Conservation (phyloP, 2,329 filamentous ascomycete genomes). For the Parascedosporium putredinis region DNA sequence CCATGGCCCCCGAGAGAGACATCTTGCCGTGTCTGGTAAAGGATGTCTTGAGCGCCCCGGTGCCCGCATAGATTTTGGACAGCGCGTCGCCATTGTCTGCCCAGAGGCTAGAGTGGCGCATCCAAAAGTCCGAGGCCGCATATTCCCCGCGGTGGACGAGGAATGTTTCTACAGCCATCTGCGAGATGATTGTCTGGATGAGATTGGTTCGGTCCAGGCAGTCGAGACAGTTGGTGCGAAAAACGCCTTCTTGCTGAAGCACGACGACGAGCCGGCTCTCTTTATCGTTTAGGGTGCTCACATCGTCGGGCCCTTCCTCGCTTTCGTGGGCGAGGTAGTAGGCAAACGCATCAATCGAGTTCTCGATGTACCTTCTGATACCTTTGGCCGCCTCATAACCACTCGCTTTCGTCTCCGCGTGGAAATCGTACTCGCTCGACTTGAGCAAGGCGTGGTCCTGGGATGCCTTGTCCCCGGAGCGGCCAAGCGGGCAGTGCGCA, state of each 20-base stretch:
- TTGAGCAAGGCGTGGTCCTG: conserved; percentile 65
- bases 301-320: conserved; percentile 37
- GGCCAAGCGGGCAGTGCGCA: conserved; percentile 60
- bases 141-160: conserved; percentile 60
- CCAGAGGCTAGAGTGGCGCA: conserved; percentile 86
- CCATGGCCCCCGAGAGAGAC: conserved; percentile 84
- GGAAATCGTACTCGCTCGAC: conserved; percentile 89
- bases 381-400: conserved; percentile 87
- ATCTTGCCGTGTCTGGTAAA: conserved; percentile 93
- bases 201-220: conserved; percentile 93
- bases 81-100: conserved; percentile 93
- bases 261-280: conserved; percentile 50
- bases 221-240: conserved; percentile 91
- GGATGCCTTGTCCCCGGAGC: conserved; percentile 41
- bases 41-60: conserved; percentile 87
- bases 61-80: conserved; percentile 93
- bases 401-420: conserved; percentile 78
- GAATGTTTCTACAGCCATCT: conserved; percentile 84
- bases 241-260: conserved; percentile 88
- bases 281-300: conserved; percentile 21
- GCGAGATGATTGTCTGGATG: conserved; percentile 90
- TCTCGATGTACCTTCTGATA: conserved; percentile 67
- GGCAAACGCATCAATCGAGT: conserved; percentile 79
- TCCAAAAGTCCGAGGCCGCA: conserved; percentile 75
- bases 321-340: conserved; percentile 76